phyloP scores from a whole-genome alignment of 108 stramenopile genomes.

The Nitzschia sp. region DNA sequence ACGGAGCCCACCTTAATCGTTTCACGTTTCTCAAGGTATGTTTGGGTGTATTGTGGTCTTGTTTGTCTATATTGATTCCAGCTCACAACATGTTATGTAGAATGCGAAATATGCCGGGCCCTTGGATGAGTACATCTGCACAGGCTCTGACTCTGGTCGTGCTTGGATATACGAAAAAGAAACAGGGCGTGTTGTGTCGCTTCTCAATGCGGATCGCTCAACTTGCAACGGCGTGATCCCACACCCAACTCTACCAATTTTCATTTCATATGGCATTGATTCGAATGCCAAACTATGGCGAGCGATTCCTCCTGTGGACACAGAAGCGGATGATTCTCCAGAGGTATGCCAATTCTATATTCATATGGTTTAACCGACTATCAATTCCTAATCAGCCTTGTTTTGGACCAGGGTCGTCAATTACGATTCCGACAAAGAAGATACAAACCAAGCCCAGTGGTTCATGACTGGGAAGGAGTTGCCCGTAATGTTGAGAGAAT shows the following conservation, averaged over 20 bases:
- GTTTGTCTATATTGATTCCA: neutral
- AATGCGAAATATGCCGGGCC: conserved; percentile 81
- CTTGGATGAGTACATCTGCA: conserved; percentile 81
- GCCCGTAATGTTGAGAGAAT: conserved; percentile 16
- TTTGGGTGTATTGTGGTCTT: neutral
- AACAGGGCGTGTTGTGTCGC: conserved; percentile 65
- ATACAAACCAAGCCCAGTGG: conserved; percentile 59
- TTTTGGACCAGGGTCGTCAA: conserved; percentile 12
- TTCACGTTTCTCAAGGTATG: conserved; percentile 66
- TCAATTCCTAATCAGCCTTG: neutral
- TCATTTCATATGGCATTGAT: conserved; percentile 85
- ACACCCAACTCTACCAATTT: conserved; percentile 72
- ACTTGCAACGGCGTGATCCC: conserved; percentile 85
- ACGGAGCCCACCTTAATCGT: conserved; percentile 82
- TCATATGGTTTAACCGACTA: neutral
- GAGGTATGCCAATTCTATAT: conserved; percentile 20
- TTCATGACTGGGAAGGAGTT: conserved; percentile 43
- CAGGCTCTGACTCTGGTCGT: conserved; percentile 79
- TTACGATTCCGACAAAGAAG: conserved; percentile 17
- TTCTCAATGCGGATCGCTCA: conserved; percentile 67
- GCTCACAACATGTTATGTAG: conserved; percentile 12
- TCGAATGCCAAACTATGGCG: conserved; percentile 84
- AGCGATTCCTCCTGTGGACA: conserved; percentile 68
- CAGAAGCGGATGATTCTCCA: conserved; percentile 67
- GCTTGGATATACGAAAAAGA: conserved; percentile 72